Conservation (phyloP, 2,329 filamentous ascomycete genomes). For the Cadophora sp. region DNA sequence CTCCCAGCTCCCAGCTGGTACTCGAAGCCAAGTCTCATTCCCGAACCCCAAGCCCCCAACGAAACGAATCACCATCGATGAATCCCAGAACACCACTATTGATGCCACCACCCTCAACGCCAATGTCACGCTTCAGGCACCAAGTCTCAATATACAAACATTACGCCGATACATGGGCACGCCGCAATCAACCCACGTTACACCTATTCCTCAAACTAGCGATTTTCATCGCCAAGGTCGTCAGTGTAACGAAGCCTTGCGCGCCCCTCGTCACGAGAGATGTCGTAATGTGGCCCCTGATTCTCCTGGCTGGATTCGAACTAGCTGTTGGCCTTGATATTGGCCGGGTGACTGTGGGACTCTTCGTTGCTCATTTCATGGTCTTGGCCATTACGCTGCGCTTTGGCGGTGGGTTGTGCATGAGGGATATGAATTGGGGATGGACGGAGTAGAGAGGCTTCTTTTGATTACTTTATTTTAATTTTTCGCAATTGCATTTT, state of each 20-base stretch:
- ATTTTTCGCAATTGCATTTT: background rate
- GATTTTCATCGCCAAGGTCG: slow-evolving; percentile 73
- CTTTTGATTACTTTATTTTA: background rate
- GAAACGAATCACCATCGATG: slow-evolving; percentile 15
- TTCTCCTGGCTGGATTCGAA: slow-evolving; percentile 73
- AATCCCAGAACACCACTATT: slow-evolving; percentile 48
- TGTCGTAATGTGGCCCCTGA: slow-evolving; percentile 69
- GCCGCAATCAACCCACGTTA: slow-evolving; percentile 44
- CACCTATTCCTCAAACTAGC: slow-evolving; percentile 57
- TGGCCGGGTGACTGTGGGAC: slow-evolving; percentile 47
- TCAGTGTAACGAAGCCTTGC: slow-evolving; percentile 70
- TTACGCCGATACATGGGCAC: slow-evolving; percentile 44
- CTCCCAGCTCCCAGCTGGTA: slow-evolving; percentile 31
- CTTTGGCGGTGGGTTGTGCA: slow-evolving; percentile 45
- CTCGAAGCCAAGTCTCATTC: slow-evolving; percentile 31
- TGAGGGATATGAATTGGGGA: slow-evolving; percentile 25
- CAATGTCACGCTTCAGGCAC: slow-evolving; percentile 42
- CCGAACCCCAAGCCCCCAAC: slow-evolving; percentile 4
- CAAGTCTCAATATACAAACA: slow-evolving; percentile 46
- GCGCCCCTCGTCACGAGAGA: slow-evolving; percentile 73
- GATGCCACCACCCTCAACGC: slow-evolving; percentile 49
- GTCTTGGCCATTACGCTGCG: slow-evolving; percentile 51
- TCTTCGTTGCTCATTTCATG: slow-evolving; percentile 55
- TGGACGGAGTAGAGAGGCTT: slow-evolving; percentile 5
- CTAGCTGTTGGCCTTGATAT: slow-evolving; percentile 52